A percentile compares a stretch with the other conserved stretches of the same genome.
Conservation (phyloP, 495 filamentous ascomycete species). For the Echria macrotheca region DNA sequence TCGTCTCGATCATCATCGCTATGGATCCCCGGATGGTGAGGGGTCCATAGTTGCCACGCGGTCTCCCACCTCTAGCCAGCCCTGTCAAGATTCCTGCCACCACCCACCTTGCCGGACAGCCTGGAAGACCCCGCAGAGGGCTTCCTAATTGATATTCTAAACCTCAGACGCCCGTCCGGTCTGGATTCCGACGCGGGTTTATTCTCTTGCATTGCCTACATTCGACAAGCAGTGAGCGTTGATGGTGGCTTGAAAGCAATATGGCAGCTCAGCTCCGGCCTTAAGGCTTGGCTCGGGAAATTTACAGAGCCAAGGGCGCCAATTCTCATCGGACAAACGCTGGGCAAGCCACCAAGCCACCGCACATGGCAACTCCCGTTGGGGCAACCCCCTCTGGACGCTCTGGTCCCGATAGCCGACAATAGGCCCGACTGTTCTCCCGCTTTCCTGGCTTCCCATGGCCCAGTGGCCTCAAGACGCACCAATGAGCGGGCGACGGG, state of each 20-base stretch:
- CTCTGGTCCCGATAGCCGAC: conserved; percentile 16
- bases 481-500: conserved; percentile 11
- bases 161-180: background rate
- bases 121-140: too few species aligned
- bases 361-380: conserved; percentile 8
- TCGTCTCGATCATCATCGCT: too few species aligned
- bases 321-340: conserved; percentile 1
- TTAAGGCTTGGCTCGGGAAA: conserved; percentile 10
- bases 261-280: background rate
- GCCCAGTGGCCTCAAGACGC: background rate
- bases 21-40: too few species aligned
- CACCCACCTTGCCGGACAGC: too few species aligned
- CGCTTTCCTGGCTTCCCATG: conserved; percentile 6
- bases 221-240: conserved; percentile 3
- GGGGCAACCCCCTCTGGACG: conserved; percentile 1
- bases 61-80: too few species aligned
- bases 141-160: background rate
- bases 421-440: conserved; percentile 21
- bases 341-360: conserved; percentile 16
- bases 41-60: too few species aligned
- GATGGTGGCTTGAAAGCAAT: conserved; percentile 11
- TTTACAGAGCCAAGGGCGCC: conserved; percentile 15
- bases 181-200: background rate
- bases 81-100: too few species aligned
- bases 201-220: conserved; percentile 5